Evolutionary conservation across 148 eudicot genomes (phyloP).

Genomic region (Chenopodium berlandieri): DNA sequence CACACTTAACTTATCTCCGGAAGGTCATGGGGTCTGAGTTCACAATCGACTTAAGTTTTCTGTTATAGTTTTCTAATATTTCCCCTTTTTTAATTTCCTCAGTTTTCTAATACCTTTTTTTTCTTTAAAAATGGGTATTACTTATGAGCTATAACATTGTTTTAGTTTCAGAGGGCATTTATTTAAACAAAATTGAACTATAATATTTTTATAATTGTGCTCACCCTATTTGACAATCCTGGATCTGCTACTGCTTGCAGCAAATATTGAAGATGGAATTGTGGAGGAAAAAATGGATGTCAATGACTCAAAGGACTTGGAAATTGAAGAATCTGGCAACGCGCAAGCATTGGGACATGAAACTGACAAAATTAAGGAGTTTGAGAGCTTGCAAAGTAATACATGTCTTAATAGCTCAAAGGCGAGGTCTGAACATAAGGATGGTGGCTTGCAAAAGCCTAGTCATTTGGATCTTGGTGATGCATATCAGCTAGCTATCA

Average conservation of each 20-base stretch:
- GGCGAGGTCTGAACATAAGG: conserved; percentile 30
- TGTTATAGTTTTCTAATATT: too few relatives aligned
- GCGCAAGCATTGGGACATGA: conserved; percentile 18
- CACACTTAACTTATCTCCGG: too few relatives aligned
- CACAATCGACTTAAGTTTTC: too few relatives aligned
- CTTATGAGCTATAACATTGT: too few relatives aligned
- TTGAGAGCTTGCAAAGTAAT: conserved; percentile 29
- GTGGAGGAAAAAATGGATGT: neutral
- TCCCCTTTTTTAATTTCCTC: too few relatives aligned
- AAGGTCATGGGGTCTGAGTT: too few relatives aligned
- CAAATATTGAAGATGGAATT: neutral
- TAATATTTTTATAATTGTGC: too few relatives aligned
- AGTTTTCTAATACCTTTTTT: too few relatives aligned
- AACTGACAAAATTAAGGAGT: conserved; percentile 22
- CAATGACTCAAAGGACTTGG: neutral
- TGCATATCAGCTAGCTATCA: conserved; percentile 83
- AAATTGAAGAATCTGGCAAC: conserved; percentile 21
- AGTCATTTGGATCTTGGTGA: conserved; percentile 69
- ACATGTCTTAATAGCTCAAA: conserved; percentile 31
- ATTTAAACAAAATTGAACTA: too few relatives aligned
- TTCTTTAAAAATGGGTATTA: too few relatives aligned
- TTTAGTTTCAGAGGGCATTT: too few relatives aligned
- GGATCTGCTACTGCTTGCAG: conserved; percentile 9
- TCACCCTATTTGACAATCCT: too few relatives aligned
- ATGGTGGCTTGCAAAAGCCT: conserved; percentile 34